Evolutionary conservation across 2,329 filamentous ascomycete genomes (phyloP), one percentile per base, ranked within the genome.

Genomic region (Penicillium janthinellum): DNA sequence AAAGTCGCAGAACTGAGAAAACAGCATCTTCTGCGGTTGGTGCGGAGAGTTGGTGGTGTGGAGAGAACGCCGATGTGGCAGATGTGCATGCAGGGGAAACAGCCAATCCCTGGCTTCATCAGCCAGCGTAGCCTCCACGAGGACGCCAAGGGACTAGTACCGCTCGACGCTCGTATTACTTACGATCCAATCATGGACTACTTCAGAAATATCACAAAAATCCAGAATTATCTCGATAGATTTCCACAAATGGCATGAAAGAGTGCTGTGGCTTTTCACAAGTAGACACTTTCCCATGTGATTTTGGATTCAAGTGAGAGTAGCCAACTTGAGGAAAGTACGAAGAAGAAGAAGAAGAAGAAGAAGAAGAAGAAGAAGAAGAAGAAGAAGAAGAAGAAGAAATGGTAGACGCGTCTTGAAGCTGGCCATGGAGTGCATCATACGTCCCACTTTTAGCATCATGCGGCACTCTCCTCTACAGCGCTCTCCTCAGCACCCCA

Each of bases 401-500:
- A 31, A 25, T 31, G 25, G 4, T 47, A 28, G 44, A 47, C 8
- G 8, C 28, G 22, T 8, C 14, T 47, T 17, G 22, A 31, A 47
- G 25, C 14, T 15, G 11, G 25, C 8, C 2, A 14, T n/a, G 14
- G 22, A 5, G n/a, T 25, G 4, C 10, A 20, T 15, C 42, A n/a
- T 47, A 4, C 10, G 22, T 47, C 22, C n/a, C 35, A 14, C 49
- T 31, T 12, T 52, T n/a, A 28, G 6, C 14, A 47, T n/a, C 44
- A 47, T 31, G 44, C 6, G 25, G 6, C 14, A n/a, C 14, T 47
- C 49, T 52, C 49, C 20, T 22, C 20, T 22, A 14, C 51, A 14
- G 28, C 25, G 15, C 34, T 50, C 48, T 17, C 34, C 34, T 17
- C n/a, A 10, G 10, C 34, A 6, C 34, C 82, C 85, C 85, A 90